Evolutionary conservation across 169 alveolate genomes (phyloP), one percentile per base, ranked within the genome.

Genomic region (Plasmodium yoelii): DNA sequence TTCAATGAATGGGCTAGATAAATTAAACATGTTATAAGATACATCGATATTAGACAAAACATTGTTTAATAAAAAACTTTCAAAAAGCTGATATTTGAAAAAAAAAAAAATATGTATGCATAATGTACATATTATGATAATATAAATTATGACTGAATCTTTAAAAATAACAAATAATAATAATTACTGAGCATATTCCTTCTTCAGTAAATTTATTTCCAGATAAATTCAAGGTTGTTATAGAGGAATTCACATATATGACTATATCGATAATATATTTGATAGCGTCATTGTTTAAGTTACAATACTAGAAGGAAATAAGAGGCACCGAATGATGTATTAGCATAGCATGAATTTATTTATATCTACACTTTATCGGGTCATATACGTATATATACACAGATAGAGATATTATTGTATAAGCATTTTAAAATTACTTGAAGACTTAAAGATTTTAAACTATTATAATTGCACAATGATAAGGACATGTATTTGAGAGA

Each of bases 1-100:
- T 46, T 75, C 73, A 49, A 63, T 55, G 39, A 75, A 75, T 28
- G 65, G 18, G 75, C 64, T 65, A 47, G 24, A 24, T 75, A 75
- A 75, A 63, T 63, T 63, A 68, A 75, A 75, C 88, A 75, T 75
- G 24, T 75, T 75, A 67, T 75, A 75, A 75, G 88, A 75, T 46
- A 64, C 88, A 42, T 75, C 88, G 42, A 75, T 24, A 55, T 26
- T 75, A 57, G 2, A 49, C 49, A 75, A 67, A 42, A 74, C 61
- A 39, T 61, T 42, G 42, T 75, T 75, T 63, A 75, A 56, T 56
- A 64, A 75, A 63, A 75, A 75, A 57, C 88, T 75, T 75, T 75
- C 88, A 57, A 75, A 75, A 63, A 75, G 88, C 88, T 75, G 51
- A 51, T 9, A 51, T 51, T 15, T 15, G 9, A 67, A 18, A 24